Evolutionary conservation across 768 basidiomycete genomes (phyloP).

Genomic region (Auricularia auricula-judae): DNA sequence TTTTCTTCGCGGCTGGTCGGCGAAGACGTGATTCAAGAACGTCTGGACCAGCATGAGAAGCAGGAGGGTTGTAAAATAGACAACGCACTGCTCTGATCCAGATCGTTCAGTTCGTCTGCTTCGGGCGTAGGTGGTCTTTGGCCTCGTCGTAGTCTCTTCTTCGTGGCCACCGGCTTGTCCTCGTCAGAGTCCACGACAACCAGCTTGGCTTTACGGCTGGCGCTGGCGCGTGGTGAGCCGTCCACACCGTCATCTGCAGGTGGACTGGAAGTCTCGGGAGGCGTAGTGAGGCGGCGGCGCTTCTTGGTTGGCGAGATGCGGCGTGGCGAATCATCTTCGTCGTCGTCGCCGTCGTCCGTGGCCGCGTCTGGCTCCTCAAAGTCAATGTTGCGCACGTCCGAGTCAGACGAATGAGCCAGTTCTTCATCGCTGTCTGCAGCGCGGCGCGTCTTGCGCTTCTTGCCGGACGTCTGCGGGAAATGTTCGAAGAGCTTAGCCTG

Average conservation of each 20-base stretch:
- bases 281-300: background rate
- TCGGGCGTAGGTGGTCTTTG: background rate
- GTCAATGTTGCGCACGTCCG: background rate
- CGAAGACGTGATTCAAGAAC: constrained; percentile 59
- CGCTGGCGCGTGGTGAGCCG: constrained; percentile 1
- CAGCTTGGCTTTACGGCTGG: background rate
- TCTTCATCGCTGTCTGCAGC: background rate
- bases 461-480: background rate
- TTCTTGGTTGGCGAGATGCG: background rate
- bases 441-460: background rate
- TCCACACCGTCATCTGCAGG: background rate
- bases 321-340: background rate
- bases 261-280: background rate
- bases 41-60: constrained; percentile 22
- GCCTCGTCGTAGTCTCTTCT: background rate
- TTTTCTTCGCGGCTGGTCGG: constrained; percentile 42
- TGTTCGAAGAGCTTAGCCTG: background rate
- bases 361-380: background rate
- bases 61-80: background rate
- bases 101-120: background rate
- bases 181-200: constrained; percentile 19
- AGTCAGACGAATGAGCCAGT: background rate
- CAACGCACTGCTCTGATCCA: background rate
- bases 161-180: constrained; percentile 11
- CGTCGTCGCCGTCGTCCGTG: background rate